These are phyloP conservation scores for Xylaria curta DNA, from an alignment of 495 filamentous ascomycete species.

Conservation along the genomic window DNA sequence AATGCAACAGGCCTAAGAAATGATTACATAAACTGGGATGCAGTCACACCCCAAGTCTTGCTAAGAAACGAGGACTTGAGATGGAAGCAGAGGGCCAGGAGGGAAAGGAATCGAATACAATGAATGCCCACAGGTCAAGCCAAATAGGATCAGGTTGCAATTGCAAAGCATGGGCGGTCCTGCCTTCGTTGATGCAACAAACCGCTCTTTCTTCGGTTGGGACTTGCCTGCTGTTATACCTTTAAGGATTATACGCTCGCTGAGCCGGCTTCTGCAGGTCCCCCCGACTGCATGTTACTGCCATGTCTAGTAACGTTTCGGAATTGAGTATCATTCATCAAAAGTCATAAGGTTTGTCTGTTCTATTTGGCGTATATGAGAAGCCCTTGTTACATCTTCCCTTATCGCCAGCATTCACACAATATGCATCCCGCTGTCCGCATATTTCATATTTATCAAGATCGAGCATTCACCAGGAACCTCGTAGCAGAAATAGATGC, in stretches of 20 bases:
- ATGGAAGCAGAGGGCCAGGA: background rate
- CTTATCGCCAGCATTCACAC: background rate
- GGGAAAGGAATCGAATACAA: background rate
- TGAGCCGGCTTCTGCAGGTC: background rate
- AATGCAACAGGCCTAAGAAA: background rate
- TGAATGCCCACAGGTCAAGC: background rate
- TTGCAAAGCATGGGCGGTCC: background rate
- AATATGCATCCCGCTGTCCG: background rate
- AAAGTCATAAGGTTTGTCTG: background rate
- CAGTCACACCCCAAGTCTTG: background rate
- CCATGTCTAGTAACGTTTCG: background rate
- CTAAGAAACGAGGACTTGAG: background rate
- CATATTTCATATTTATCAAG: background rate
- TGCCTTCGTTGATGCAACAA: background rate
- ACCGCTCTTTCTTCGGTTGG: constrained; percentile 7
- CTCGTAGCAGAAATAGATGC: background rate
- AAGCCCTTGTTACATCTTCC: background rate
- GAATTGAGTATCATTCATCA: background rate
- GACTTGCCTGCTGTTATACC: background rate
- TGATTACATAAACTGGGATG: background rate
- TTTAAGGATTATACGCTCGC: background rate
- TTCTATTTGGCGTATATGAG: background rate
- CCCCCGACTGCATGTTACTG: background rate
- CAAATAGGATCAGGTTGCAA: background rate
- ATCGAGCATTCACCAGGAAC: background rate